Conservation (phyloP, 2,329 filamentous ascomycete genomes). For the Neonectria neomacrospora region DNA sequence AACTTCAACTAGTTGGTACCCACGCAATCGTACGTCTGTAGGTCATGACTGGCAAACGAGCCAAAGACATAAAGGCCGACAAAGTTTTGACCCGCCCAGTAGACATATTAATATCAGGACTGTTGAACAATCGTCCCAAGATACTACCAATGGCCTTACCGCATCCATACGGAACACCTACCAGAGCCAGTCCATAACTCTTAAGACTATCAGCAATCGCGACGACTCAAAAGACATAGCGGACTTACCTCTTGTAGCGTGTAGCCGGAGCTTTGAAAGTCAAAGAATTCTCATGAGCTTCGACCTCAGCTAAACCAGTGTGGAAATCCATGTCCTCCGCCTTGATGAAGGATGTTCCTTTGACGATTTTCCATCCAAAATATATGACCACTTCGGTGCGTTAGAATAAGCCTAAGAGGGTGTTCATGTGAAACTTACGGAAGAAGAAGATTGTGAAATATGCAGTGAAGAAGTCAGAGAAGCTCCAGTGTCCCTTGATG, state of each 20-base stretch:
- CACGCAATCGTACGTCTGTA: no score
- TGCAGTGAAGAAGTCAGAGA: constrained; percentile 17
- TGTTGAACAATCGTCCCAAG: no score
- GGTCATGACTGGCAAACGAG: no score
- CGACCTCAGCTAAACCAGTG: constrained; percentile 10
- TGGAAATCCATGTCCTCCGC: constrained; percentile 17
- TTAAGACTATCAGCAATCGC: not conserved
- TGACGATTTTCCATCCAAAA: constrained; percentile 14
- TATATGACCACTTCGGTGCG: constrained; percentile 4
- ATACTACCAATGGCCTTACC: no score
- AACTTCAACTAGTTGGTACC: no score
- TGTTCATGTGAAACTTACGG: not conserved
- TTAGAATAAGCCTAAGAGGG: not conserved
- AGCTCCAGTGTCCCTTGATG: constrained; percentile 19
- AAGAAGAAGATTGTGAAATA: constrained; percentile 17
- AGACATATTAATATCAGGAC: no score
- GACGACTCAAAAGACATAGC: not conserved
- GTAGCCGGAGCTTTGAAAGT: constrained; percentile 5
- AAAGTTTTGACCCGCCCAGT: no score
- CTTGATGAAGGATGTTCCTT: constrained; percentile 11
- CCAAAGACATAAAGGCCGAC: no score
- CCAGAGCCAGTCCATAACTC: constrained; percentile 17
- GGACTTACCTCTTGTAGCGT: constrained; percentile 12
- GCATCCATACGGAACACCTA: not conserved
- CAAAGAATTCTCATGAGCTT: constrained; percentile 10